Conservation (phyloP, 2,329 filamentous ascomycete genomes). For the Graphilbum sp. region DNA sequence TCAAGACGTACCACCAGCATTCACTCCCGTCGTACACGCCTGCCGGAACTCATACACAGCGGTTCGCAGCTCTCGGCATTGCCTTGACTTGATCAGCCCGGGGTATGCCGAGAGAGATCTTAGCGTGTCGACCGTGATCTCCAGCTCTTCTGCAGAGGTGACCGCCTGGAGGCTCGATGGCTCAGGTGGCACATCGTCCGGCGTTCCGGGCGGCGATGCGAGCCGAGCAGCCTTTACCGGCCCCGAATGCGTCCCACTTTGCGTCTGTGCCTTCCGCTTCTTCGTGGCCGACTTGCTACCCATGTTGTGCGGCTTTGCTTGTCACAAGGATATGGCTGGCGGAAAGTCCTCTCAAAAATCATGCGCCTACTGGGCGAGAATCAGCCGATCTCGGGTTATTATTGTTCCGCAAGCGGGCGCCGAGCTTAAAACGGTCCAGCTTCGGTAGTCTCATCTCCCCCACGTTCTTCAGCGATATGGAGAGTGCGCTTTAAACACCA, state of each 20-base stretch:
- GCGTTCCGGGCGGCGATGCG: constrained; percentile 21
- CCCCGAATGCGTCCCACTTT: neutral
- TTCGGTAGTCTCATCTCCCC: too few relatives aligned
- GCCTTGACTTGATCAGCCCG: constrained; percentile 48
- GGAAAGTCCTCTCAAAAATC: too few relatives aligned
- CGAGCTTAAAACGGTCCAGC: too few relatives aligned
- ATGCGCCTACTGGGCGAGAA: too few relatives aligned
- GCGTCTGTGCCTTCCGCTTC: constrained; percentile 22
- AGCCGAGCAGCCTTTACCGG: constrained; percentile 2
- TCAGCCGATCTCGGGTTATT: too few relatives aligned
- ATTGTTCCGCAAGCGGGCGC: too few relatives aligned
- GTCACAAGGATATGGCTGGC: too few relatives aligned
- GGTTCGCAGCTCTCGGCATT: constrained; percentile 47
- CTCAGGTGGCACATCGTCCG: constrained; percentile 18
- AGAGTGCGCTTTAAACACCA: too few relatives aligned
- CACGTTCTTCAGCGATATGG: too few relatives aligned
- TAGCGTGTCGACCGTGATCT: constrained; percentile 50
- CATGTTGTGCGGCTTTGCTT: constrained; percentile 4
- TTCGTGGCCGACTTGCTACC: constrained; percentile 25
- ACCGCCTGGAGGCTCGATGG: constrained; percentile 35
- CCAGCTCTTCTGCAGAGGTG: constrained; percentile 48
- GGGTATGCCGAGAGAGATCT: constrained; percentile 41
- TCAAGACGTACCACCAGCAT: constrained; percentile 28
- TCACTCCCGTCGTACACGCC: constrained; percentile 50
- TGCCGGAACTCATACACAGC: constrained; percentile 55